Percentiles rank a stretch among this genome's conserved stretches.
phyloP scores from a whole-genome alignment of 371 early-diverging fungal species.

The Saksenaea vasiformis region DNA sequence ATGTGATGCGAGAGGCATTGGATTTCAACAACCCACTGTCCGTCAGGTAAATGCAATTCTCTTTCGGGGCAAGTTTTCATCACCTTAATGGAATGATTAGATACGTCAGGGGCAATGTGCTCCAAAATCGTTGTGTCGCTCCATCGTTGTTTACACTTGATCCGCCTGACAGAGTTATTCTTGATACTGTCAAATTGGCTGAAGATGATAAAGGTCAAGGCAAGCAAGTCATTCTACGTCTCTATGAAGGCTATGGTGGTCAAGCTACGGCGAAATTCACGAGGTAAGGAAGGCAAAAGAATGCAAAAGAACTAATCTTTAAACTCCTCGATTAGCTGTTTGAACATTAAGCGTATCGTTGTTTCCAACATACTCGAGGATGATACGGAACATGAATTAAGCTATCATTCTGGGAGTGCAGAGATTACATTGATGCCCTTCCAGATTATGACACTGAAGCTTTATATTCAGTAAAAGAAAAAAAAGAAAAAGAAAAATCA shows the following conservation, averaged over 20 bases:
- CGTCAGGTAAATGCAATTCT: slow-evolving; percentile 47
- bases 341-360: slow-evolving; percentile 34
- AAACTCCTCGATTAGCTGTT: slow-evolving; percentile 18
- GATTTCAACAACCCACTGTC: slow-evolving; percentile 86
- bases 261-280: slow-evolving; percentile 60
- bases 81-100: background rate
- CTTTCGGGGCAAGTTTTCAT: background rate
- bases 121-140: background rate
- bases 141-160: slow-evolving; percentile 33
- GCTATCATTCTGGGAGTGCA: background rate
- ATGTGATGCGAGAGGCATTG: slow-evolving; percentile 84
- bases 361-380: slow-evolving; percentile 56
- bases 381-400: slow-evolving; percentile 12
- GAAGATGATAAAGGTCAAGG: slow-evolving; percentile 66
- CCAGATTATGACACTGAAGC: slow-evolving; percentile 54
- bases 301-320: background rate
- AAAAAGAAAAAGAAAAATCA: background rate
- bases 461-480: slow-evolving; percentile 9
- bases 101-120: background rate
- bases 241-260: slow-evolving; percentile 95
- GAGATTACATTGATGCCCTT: slow-evolving; percentile 43
- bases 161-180: slow-evolving; percentile 61
- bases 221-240: slow-evolving; percentile 67
- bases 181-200: slow-evolving; percentile 88
- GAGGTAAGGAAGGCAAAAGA: slow-evolving; percentile 45